These are phyloP conservation scores for Oenanthe javanica DNA, from an alignment of 140 eudicot genomes.

Conservation along the genomic window DNA sequence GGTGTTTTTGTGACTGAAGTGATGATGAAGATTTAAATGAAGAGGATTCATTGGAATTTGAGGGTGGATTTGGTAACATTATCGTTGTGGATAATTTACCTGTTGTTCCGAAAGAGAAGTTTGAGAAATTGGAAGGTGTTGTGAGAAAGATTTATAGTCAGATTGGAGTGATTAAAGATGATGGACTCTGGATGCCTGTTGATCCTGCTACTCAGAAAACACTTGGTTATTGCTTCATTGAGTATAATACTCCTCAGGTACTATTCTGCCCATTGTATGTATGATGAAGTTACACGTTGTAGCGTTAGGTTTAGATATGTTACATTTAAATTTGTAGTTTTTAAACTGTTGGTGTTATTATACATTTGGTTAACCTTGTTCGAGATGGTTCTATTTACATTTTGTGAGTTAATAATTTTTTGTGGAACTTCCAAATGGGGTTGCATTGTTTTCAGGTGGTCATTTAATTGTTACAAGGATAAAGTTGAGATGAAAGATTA, in stretches of 20 bases:
- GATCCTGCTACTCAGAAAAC: constrained; percentile 54
- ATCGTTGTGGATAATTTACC: constrained; percentile 82
- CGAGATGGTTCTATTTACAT: no score
- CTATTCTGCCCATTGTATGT: neutral
- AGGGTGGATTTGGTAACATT: constrained; percentile 53
- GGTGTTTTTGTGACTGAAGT: constrained; percentile 24
- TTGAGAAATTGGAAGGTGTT: constrained; percentile 64
- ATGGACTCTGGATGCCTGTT: constrained; percentile 80
- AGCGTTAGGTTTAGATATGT: neutral
- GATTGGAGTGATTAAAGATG: constrained; percentile 65
- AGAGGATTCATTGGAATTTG: constrained; percentile 61
- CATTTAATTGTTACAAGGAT: no score
- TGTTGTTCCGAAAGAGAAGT: constrained; percentile 67
- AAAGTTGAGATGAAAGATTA: no score
- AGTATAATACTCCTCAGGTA: constrained; percentile 84
- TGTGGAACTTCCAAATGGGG: no score
- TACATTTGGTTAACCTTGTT: no score
- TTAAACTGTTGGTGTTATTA: no score
- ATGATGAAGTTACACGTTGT: neutral
- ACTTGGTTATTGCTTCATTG: constrained; percentile 74
- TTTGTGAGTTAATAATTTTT: no score
- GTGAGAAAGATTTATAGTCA: constrained; percentile 65
- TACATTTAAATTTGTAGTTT: neutral
- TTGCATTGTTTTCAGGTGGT: no score
- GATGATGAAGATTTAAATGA: constrained; percentile 71